Percentiles rank a stretch among this genome's conserved stretches.
phyloP scores from a whole-genome alignment of 169 alveolate genomes.

The Eimeria acervulina region DNA sequence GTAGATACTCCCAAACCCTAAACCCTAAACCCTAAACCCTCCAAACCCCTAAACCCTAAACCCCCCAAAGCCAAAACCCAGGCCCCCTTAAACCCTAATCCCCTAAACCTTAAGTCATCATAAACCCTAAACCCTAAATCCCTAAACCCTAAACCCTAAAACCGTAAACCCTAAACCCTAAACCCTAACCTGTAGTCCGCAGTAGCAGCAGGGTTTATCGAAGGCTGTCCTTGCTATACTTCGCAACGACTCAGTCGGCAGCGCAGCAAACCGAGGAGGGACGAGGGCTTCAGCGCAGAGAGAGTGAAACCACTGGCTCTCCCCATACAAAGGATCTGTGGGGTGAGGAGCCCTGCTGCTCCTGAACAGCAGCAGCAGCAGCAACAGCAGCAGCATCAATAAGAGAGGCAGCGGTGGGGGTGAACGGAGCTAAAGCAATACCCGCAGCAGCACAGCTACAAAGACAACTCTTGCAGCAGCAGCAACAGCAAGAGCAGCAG shows the following conservation, averaged over 20 bases:
- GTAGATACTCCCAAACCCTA: background rate
- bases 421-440: no score
- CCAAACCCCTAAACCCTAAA: background rate
- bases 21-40: no score
- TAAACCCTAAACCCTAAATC: conserved; percentile 6
- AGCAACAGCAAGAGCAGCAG: conserved; percentile 5
- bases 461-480: background rate
- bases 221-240: conserved; percentile 67
- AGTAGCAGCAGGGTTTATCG: conserved; percentile 75
- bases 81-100: no score
- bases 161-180: no score
- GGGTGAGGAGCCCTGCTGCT: conserved; percentile 26
- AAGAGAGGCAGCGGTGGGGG: background rate
- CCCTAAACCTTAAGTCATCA: no score
- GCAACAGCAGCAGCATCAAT: background rate
- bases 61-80: no score
- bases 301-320: conserved; percentile 70
- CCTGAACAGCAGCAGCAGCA: conserved; percentile 35
- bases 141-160: background rate
- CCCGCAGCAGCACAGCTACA: conserved; percentile 44
- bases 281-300: conserved; percentile 69
- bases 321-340: background rate
- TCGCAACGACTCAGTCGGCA: conserved; percentile 47
- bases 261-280: conserved; percentile 68
- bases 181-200: conserved; percentile 55